A percentile compares a stretch with the other conserved stretches of the same genome.
Conservation (phyloP, 2,329 filamentous ascomycete species). For the Fusarium torulosum region DNA sequence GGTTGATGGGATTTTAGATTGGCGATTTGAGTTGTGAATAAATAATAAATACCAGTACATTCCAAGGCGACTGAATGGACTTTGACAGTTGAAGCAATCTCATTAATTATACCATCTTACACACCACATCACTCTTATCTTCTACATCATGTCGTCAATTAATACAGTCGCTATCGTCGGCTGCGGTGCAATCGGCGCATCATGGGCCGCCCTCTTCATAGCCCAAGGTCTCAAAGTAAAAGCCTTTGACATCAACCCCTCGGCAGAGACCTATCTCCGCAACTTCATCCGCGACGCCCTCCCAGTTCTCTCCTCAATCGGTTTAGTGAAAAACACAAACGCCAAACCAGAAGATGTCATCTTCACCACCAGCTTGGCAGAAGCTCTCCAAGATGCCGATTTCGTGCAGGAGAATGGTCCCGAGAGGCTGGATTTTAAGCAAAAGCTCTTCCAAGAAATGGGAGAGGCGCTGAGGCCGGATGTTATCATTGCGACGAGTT, state of each 20-base stretch:
- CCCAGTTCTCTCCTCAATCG: constrained; percentile 22
- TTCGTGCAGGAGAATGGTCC: constrained; percentile 26
- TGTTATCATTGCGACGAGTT: constrained; percentile 21
- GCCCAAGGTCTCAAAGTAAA: constrained; percentile 25
- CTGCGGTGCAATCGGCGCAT: constrained; percentile 25
- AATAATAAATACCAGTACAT: neutral
- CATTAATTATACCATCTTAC: neutral
- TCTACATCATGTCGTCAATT: constrained; percentile 10
- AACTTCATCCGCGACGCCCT: constrained; percentile 22
- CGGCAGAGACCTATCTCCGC: constrained; percentile 11
- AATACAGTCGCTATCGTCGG: constrained; percentile 18
- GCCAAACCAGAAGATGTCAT: constrained; percentile 22
- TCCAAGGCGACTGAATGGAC: neutral
- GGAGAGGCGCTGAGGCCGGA: neutral
- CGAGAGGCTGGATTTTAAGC: constrained; percentile 15
- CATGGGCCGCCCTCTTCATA: constrained; percentile 23
- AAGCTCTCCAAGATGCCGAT: constrained; percentile 3
- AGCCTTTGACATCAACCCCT: constrained; percentile 30
- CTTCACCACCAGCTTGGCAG: constrained; percentile 17
- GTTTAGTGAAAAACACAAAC: neutral
- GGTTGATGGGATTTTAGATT: neutral
- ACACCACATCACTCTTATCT: no score
- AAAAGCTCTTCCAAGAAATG: constrained; percentile 23
- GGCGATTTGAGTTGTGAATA: neutral
- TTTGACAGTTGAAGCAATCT: neutral